Conservation (phyloP, 495 filamentous ascomycete genomes). For the Annulohypoxylon maeteangense region DNA sequence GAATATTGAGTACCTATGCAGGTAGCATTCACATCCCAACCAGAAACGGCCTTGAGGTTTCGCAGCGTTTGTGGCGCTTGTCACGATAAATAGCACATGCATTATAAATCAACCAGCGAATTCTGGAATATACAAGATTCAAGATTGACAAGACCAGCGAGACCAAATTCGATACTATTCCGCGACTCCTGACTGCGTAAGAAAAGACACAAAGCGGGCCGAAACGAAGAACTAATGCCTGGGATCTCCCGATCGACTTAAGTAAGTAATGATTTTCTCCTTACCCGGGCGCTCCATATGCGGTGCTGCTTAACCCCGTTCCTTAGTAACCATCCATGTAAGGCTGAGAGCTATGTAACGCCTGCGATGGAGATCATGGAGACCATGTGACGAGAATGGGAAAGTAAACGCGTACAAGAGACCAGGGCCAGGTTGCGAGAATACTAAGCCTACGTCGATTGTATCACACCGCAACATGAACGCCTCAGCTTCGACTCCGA, state of each 20-base stretch:
- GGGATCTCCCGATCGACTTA: constrained; percentile 5
- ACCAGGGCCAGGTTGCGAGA: too few relatives aligned
- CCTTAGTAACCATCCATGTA: constrained; percentile 7
- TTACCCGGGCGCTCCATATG: constrained; percentile 4
- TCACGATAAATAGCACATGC: constrained; percentile 9
- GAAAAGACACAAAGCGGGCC: constrained; percentile 28
- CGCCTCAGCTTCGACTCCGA: neutral
- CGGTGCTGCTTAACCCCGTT: constrained; percentile 7
- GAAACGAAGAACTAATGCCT: constrained; percentile 22
- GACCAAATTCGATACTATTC: constrained; percentile 14
- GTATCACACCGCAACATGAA: constrained; percentile 16
- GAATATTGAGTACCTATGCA: neutral
- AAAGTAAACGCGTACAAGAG: neutral
- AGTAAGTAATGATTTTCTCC: constrained; percentile 25
- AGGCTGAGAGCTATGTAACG: constrained; percentile 32
- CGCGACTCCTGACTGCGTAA: neutral
- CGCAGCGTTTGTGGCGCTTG: constrained; percentile 24
- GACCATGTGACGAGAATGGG: constrained; percentile 21
- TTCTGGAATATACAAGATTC: too few relatives aligned
- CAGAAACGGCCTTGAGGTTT: constrained; percentile 19
- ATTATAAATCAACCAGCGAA: neutral
- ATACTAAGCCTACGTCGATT: neutral
- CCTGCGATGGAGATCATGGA: neutral
- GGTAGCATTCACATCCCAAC: constrained; percentile 14
- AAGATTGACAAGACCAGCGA: neutral